These are phyloP conservation scores for Pseudopyricularia javanii DNA, from an alignment of 2,329 filamentous ascomycete genomes.

Conservation along the genomic window DNA sequence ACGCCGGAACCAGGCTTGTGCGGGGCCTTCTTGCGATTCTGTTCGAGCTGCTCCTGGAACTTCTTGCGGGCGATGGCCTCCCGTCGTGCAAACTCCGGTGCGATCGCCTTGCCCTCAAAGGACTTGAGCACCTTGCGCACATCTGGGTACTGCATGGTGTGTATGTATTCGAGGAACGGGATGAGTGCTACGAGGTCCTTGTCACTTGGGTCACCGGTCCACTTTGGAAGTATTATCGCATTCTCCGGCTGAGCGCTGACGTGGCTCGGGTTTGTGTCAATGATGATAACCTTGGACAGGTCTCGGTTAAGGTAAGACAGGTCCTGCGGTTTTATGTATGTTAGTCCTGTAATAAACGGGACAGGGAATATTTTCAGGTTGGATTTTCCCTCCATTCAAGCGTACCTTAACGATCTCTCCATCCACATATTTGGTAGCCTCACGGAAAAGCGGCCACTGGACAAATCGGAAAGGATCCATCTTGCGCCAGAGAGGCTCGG, in stretches of 20 bases:
- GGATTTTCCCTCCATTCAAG: neutral
- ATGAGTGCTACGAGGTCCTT: slow-evolving; percentile 80
- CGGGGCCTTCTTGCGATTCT: slow-evolving; percentile 51
- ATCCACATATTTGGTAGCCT: slow-evolving; percentile 94
- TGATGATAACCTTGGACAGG: slow-evolving; percentile 85
- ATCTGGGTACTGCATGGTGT: slow-evolving; percentile 83
- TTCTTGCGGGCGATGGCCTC: slow-evolving; percentile 77
- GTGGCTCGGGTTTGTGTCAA: slow-evolving; percentile 76
- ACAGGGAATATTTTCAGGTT: neutral
- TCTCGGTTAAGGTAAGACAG: slow-evolving; percentile 96
- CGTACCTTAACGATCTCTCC: slow-evolving; percentile 90
- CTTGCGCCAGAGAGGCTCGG: slow-evolving; percentile 81
- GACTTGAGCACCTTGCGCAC: slow-evolving; percentile 77
- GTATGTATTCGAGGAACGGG: slow-evolving; percentile 94
- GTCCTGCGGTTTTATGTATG: slow-evolving; percentile 44
- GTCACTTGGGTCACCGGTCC: slow-evolving; percentile 74
- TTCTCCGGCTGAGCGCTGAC: slow-evolving; percentile 92
- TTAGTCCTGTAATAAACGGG: neutral
- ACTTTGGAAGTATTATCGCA: slow-evolving; percentile 81
- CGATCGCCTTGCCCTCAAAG: slow-evolving; percentile 81
- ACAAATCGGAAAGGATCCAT: slow-evolving; percentile 92
- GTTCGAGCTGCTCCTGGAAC: slow-evolving; percentile 66
- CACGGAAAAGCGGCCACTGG: slow-evolving; percentile 86
- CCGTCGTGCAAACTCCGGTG: slow-evolving; percentile 76
- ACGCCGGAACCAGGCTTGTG: slow-evolving; percentile 34